Percentiles rank a stretch among this genome's conserved stretches.
Evolutionary conservation across 441 rosid genomes (phyloP).

Genomic region (Adansonia grandidieri): DNA sequence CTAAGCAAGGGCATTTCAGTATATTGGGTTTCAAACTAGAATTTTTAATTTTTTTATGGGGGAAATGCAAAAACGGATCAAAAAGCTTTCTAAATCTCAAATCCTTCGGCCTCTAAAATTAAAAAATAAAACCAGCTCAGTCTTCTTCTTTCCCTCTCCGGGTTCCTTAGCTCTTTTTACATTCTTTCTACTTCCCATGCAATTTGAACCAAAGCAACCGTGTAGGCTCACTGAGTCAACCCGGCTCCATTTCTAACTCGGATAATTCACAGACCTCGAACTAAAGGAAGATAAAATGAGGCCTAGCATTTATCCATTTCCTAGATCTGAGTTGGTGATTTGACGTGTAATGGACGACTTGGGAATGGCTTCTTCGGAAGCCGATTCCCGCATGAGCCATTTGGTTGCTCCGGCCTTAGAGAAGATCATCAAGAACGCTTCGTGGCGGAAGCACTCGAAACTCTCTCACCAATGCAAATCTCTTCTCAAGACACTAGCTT

Average conservation of each 20-base stretch:
- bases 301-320: constrained; percentile 22
- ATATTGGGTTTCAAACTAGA: constrained; percentile 27
- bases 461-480: constrained; percentile 93
- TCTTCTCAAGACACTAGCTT: constrained; percentile 60
- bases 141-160: background rate
- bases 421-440: constrained; percentile 83
- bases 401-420: constrained; percentile 81
- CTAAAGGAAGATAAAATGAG: constrained; percentile 13
- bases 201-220: constrained; percentile 22
- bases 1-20: constrained; percentile 50
- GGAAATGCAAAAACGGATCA: constrained; percentile 19
- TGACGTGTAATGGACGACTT: constrained; percentile 42
- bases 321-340: constrained; percentile 56
- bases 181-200: constrained; percentile 21
- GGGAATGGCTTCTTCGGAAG: constrained; percentile 99
- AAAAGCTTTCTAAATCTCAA: constrained; percentile 65
- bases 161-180: background rate
- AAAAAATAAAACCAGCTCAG: background rate
- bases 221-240: constrained; percentile 32
- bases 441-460: constrained; percentile 98
- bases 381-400: constrained; percentile 91
- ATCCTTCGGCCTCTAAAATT: background rate
- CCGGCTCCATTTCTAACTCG: constrained; percentile 19
- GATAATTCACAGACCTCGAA: constrained; percentile 21
- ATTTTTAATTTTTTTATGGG: constrained; percentile 19